Base-by-base conservation (phyloP, 2,329 filamentous ascomycete species). In the Beauveria medogensis region DNA sequence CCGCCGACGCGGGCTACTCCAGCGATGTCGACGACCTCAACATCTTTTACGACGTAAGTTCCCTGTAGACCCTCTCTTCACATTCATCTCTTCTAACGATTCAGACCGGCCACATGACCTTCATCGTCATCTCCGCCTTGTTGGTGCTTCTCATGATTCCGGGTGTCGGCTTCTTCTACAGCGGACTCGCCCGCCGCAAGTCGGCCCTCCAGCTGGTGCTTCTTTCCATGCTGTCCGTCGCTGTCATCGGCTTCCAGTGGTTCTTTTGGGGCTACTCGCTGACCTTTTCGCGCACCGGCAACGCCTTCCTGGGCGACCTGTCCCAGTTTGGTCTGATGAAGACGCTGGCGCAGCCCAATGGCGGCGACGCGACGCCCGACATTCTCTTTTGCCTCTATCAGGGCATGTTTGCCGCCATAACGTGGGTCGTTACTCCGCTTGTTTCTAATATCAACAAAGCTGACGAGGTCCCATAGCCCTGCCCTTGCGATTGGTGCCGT, bases 231-330 rank as follows among this genome's bases (percentile, higher is more conserved):
- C 88, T 96, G 78, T 87, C 90, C 18, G 84, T 88, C 4, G 89
- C 85, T 12, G 85, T 95, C 65, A 85, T 92, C 63, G 87, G 86
- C 55, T 95, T 96, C 76, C 91, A 96, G 71, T 96, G 92, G 91
- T 96, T 95, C 79, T 93, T 96, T 79, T 96, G 91, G 91, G 91
- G 91, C 53, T 96, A 93, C 74, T 93, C 89, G 12, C 78, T 96
- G 57, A 82, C 90, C 64, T 96, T 95, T 75, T 92, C 90, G 7
- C 90, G 92, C 74, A 84, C 84, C 24, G 90, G 90, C 62, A 89
- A 88, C 67, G 80, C 80, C 65, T 96, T 86, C 78, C 88, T 96
- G 63, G 91, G 91, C 51, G 83, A 92, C 65, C 80, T 96, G 53
- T 79, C 83, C 66, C 92, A 95, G 80, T 88, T 96, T 68, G 92